A percentile compares a stretch with the other conserved stretches of the same genome.
Conservation (phyloP, 2,329 filamentous ascomycete genomes). For the Emericellopsis atlantica region DNA sequence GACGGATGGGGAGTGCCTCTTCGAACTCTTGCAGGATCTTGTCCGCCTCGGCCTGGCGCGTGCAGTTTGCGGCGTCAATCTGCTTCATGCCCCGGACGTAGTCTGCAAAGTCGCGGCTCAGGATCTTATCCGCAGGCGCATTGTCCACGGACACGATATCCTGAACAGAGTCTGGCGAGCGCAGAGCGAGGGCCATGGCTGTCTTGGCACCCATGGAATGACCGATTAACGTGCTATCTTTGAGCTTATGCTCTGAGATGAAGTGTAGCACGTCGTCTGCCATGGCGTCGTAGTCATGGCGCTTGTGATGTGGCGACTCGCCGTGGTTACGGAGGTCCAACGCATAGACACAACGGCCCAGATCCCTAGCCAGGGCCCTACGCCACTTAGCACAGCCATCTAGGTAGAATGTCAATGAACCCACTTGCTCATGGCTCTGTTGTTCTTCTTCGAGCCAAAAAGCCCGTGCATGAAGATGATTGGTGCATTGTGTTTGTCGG, state of each 20-base stretch:
- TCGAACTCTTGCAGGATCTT: slow-evolving; percentile 66
- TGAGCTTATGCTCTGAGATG: slow-evolving; percentile 57
- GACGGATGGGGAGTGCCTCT: slow-evolving; percentile 61
- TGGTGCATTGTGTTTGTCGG: slow-evolving; percentile 35
- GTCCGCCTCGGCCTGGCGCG: slow-evolving; percentile 66
- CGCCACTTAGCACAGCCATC: slow-evolving; percentile 4
- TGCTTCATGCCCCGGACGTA: slow-evolving; percentile 79
- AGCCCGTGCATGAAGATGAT: slow-evolving; percentile 87
- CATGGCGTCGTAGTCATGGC: slow-evolving; percentile 73
- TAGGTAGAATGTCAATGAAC: slow-evolving; percentile 15
- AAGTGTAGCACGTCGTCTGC: slow-evolving; percentile 75
- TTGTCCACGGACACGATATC: slow-evolving; percentile 83
- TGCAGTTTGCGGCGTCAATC: slow-evolving; percentile 58
- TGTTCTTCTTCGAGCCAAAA: slow-evolving; percentile 93
- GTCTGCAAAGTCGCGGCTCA: slow-evolving; percentile 61
- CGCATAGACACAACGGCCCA: slow-evolving; percentile 70
- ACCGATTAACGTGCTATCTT: slow-evolving; percentile 66
- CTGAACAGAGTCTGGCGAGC: slow-evolving; percentile 51
- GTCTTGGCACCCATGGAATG: slow-evolving; percentile 97
- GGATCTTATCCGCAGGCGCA: slow-evolving; percentile 68
- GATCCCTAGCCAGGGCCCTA: slow-evolving; percentile 69
- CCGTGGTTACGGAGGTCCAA: slow-evolving; percentile 90
- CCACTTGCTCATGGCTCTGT: slow-evolving; percentile 87
- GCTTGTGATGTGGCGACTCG: slow-evolving; percentile 64
- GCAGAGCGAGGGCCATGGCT: slow-evolving; percentile 76